Evolutionary conservation across 129 eudicot genomes (phyloP), one percentile per base, ranked within the genome.

Genomic region (Escallonia herrerae): DNA sequence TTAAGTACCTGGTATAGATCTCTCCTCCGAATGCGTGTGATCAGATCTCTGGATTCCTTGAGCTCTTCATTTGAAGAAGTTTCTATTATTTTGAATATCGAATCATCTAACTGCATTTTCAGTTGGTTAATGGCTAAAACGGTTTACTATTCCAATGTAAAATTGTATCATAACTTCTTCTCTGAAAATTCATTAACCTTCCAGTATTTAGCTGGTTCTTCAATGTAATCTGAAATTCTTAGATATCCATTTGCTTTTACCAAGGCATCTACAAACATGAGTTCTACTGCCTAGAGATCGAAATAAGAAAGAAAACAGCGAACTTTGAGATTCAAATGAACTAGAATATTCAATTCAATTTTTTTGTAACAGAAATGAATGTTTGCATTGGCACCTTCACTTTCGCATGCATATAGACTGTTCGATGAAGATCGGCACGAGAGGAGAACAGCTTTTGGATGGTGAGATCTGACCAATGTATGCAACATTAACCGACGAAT

Each of bases 361-460:
- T 0, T 22, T 22, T 22, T 22, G 49, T 38, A 60, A 13, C 12
- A 46, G n/a, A 64, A 15, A 3, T 38, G 42, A 51, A 46, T 10
- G 53, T 56, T 72, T 44, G 40, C 64, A 56, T 15, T 46, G 4
- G 62, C 40, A 91, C 97, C 97, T 91, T 91, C 69, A 91, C 97
- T 87, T 91, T 91, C 43, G 96, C 85, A 85, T 87, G 97, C 44
- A 77, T 77, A 58, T 91, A 91, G 69, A 85, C 97, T 41, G 97
- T 91, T 11, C 97, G 87, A 60, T 87, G 86, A 71, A 91, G 79
- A 81, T 87, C 96, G 64, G 96, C 96, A 41, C 97, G 97, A 48
- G 96, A 53, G 70, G 79, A 69, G 74, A 91, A 91, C 65, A 91
- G 63, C 81, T 91, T 91, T 80, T 85, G 84, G 64, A 87, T 71